Evolutionary conservation across 78 protist genomes (phyloP).

Genomic region (Speleostelium caveatum): DNA sequence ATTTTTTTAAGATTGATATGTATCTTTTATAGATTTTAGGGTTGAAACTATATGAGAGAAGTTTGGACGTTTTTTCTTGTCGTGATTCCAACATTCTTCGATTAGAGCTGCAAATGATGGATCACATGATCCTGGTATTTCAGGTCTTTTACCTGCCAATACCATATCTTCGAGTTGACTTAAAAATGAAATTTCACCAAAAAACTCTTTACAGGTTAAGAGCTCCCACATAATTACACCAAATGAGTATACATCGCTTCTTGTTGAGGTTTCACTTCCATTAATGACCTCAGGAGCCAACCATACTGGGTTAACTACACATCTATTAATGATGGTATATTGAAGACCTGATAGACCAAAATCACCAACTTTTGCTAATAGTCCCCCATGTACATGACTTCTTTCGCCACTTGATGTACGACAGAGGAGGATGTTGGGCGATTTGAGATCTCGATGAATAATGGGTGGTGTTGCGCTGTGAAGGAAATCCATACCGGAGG

Average conservation of each 20-base stretch:
- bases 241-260: constrained; percentile 47
- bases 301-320: constrained; percentile 69
- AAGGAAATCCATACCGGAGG: constrained; percentile 45
- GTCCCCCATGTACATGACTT: not conserved
- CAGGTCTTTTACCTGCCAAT: constrained; percentile 34
- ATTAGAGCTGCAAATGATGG: constrained; percentile 18
- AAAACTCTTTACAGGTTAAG: constrained; percentile 23
- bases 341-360: constrained; percentile 50
- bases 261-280: constrained; percentile 14
- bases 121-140: constrained; percentile 21
- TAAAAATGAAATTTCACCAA: constrained; percentile 38
- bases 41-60: not conserved
- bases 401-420: not conserved
- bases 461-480: constrained; percentile 46
- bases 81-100: constrained; percentile 40
- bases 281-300: constrained; percentile 71
- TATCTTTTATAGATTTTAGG: too few species aligned
- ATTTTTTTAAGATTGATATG: too few species aligned
- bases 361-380: constrained; percentile 46
- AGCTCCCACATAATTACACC: constrained; percentile 70
- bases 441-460: constrained; percentile 50
- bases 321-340: not conserved
- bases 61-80: not conserved
- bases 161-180: constrained; percentile 34
- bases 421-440: constrained; percentile 47